Conservation (phyloP, 306 rosid genomes). For the Ormosia semicastrata region DNA sequence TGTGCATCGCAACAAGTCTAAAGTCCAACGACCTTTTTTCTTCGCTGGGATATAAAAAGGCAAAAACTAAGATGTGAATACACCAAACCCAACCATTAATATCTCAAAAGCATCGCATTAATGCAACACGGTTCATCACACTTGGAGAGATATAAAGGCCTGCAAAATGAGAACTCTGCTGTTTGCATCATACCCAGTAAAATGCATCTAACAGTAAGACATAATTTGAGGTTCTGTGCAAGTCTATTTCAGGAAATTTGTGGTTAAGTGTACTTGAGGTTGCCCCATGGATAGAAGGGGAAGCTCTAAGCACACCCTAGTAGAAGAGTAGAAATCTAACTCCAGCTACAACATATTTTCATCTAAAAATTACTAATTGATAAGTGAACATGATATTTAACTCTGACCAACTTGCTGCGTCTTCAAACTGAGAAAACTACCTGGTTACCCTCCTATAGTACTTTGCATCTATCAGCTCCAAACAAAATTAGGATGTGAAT, state of each 20-base stretch:
- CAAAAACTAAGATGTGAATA: neutral
- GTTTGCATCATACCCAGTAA: neutral
- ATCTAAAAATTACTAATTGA: neutral
- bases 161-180: neutral
- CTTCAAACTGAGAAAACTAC: constrained; percentile 17
- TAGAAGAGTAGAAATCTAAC: neutral
- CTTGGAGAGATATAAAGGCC: neutral
- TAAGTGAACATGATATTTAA: neutral
- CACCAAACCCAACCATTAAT: neutral
- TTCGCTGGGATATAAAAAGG: neutral
- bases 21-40: neutral
- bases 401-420: constrained; percentile 25
- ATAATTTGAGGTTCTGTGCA: constrained; percentile 9
- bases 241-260: neutral
- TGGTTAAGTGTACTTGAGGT: neutral
- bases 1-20: neutral
- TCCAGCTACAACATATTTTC: constrained; percentile 4
- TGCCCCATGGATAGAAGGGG: neutral
- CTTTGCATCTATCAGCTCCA: constrained; percentile 33
- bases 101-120: neutral
- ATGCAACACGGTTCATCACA: neutral
- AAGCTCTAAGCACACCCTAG: neutral
- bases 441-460: constrained; percentile 6
- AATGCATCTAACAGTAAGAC: neutral
- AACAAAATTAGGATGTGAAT: constrained; percentile 15